Base-by-base conservation (phyloP, 306 rosid species). In the Malus orientalis region DNA sequence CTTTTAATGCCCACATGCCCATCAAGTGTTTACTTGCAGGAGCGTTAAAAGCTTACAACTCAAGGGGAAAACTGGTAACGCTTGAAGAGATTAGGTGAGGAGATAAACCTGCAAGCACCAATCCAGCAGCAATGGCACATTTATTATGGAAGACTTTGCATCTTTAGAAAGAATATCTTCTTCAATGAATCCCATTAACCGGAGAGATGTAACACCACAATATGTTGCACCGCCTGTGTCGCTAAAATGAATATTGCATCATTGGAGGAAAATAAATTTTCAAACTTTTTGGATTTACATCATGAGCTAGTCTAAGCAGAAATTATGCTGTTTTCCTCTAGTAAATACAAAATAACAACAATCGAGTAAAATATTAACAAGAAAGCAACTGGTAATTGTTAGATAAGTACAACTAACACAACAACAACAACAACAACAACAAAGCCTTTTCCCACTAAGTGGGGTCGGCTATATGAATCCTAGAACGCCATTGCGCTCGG, bases 201-300 rank as follows among this genome's bases (percentile, higher is more conserved):
- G 84, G 57, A 95, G 98, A 86, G 99, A 92, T 73, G 96, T 91
- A 76, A 92, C 80, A 76, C 97, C 93, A 27, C 99, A 95, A 71
- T 95, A 91, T 11, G 96, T 88, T 82, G 87, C 99, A 76, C 97
- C 99, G 69, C 99, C 99, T 95, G 96, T 42, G 81, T 77, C 91
- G 84, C 91, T 86, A 91, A 89, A 84, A 69, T 53, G 80, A 79
- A 71, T 70, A 84, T 74, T 44, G 14, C 27, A 74, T 63, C 83
- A 82, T 85, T 76, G 82, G 82, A 84, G 71, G 82, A 85, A 76
- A 49, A 53, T 51, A 57, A 84, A 38, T 1, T 22, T 73, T 69
- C 40, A 49, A 67, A 60, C 27, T 67, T 49, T 61, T 77, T 66
- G 51, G 38, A 49, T 4, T 32, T 36, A 71, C 15, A 65, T 42